Evolutionary conservation across 495 filamentous ascomycete species (phyloP), one percentile per base, ranked within the genome.

Genomic region (Daldinia concentrica): DNA sequence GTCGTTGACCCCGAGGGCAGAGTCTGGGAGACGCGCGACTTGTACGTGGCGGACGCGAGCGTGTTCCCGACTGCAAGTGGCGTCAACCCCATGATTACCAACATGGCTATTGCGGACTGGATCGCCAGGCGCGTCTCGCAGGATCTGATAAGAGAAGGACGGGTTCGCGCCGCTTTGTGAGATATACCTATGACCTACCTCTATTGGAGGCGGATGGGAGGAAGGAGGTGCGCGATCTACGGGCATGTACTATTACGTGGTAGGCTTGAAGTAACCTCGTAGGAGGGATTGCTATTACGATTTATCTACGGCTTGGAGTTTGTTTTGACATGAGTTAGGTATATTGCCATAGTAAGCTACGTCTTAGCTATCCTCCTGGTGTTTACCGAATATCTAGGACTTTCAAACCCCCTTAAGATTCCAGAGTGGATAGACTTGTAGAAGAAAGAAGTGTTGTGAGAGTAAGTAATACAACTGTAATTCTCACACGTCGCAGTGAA

Each of bases 1-100:
- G 95, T 97, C 2, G 93, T 97, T 3, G 90, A 94, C 77, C 80
- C 87, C 0, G 80, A 84, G 54, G 93, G 93, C 0, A 86, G 84
- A 71, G 92, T 95, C 3, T 97, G 93, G 92, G 93, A 88, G 0
- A 84, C 86, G 0, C 81, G 90, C 52, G 89, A 88, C 0, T 65
- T 97, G 71, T 95, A 90, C 74, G 89, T 97, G 2, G 86, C 90
- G 2, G 95, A 98, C 82, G 91, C 93, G 29, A 96, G 93, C 70
- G 89, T 97, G 0, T 93, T 97, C 69, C 95, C 95, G 0, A 92
- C 89, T 62, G 93, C 94, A 5, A 93, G 90, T 71, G 95, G 95
- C 5, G 94, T 96, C 11, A 97, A 97, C 77, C 95, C 94, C 3
- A 97, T 97, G 94, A 81, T 97, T 36, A 97, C 93, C 50, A 90